A percentile compares a stretch with the other conserved stretches of the same genome.
Evolutionary conservation across 768 basidiomycete genomes (phyloP).

Genomic region (Termitomyces sp.): DNA sequence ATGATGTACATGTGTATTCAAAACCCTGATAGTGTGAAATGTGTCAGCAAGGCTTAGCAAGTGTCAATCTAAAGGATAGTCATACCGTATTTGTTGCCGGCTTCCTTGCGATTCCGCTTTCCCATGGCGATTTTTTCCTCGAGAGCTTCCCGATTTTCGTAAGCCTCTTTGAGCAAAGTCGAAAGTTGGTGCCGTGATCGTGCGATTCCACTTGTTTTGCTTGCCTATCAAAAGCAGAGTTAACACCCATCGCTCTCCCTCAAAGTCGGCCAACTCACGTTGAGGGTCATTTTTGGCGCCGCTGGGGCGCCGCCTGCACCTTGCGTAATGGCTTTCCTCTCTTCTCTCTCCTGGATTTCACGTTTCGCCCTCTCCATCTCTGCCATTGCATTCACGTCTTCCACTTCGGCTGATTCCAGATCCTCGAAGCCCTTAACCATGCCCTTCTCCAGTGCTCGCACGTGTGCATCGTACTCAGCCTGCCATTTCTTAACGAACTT

Average conservation of each 20-base stretch:
- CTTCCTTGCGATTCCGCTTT: constrained; percentile 80
- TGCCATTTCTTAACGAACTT: constrained; percentile 73
- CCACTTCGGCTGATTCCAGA: constrained; percentile 47
- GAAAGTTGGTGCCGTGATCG: constrained; percentile 75
- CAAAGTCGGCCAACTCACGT: constrained; percentile 43
- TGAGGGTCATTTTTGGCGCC: constrained; percentile 82
- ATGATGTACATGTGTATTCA: constrained; percentile 7
- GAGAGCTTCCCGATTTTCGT: constrained; percentile 75
- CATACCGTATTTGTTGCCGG: constrained; percentile 88
- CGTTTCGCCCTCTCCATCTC: constrained; percentile 78
- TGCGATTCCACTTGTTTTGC: constrained; percentile 68
- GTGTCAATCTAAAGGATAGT: constrained; percentile 1
- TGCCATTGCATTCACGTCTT: constrained; percentile 62
- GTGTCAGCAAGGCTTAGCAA: neutral
- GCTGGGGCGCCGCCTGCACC: constrained; percentile 52
- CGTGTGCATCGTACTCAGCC: constrained; percentile 64
- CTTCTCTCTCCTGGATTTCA: constrained; percentile 74
- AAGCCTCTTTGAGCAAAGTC: constrained; percentile 79
- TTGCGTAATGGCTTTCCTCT: constrained; percentile 69
- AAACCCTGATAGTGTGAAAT: constrained; percentile 7
- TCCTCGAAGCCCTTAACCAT: constrained; percentile 68
- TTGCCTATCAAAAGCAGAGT: constrained; percentile 41
- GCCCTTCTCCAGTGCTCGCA: constrained; percentile 72
- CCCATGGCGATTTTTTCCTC: constrained; percentile 86
- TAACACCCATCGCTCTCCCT: neutral